Base-by-base conservation (phyloP, 148 eudicot species). In the Nepenthes gracilis region DNA sequence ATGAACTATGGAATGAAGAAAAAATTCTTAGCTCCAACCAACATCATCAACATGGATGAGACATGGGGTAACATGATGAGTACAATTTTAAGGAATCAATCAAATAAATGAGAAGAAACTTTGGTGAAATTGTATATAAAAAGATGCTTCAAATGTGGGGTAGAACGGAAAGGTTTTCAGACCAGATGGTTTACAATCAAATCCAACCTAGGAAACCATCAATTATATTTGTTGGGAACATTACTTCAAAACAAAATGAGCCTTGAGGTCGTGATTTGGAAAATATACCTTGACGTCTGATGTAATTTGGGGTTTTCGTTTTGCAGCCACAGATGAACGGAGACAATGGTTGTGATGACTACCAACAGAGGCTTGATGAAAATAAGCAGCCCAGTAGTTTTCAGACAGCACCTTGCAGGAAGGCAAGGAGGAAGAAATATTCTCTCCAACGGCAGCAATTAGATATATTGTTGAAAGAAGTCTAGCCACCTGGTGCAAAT, bases 351-450 rank as follows among this genome's bases (percentile, higher is more conserved):
- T 81, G 58, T 80, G 75, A 63, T 81, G 81, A 59, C 77, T 76
- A 52, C 98, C 94, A 66, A 93, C 67, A 47, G 95, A 81, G 60
- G 95, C 95, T 79, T 90, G 97, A 73, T 90, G 97, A 70, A 87
- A 90, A 71, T 79, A 90, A 6, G 92, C 83, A 61, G 92, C 95
- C 84, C 85, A 87, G 34, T 66, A 75, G 66, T 77, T 85, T 72
- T 70, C 79, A 36, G 82, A 67, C 58, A 67, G 75, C 61, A 67
- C 63, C 58, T 81, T 76, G 57, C 73, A 55, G 57, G 74, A 63
- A 57, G 70, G 60, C 23, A 51, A 9, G 62, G 64, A 57, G 50
- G 51, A 62, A 53, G 82, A 59, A 49, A 69, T 64, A 5, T 74
- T 53, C 53, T 68, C 68, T 60, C 57, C 67, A 53, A 79, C 77